Conservation (phyloP, 805 yeast species). For the Myxozyma geophila region DNA sequence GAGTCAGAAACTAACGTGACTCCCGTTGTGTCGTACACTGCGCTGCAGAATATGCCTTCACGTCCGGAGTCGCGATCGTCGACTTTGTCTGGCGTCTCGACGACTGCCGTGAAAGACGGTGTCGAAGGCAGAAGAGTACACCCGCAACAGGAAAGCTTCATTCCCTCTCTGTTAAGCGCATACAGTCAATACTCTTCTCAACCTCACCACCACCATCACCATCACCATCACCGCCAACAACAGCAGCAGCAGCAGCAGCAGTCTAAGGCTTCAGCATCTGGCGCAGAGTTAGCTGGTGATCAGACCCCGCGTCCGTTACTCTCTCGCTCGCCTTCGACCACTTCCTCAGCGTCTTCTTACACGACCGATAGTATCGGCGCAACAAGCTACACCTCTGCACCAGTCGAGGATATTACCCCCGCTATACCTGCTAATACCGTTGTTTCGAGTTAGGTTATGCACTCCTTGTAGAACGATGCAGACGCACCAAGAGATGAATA, state of each 20-base stretch:
- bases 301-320: background rate
- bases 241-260: background rate
- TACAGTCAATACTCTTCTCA: conserved; percentile 2
- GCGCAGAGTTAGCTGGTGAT: background rate
- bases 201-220: conserved; percentile 16
- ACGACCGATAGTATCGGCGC: conserved; percentile 14
- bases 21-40: conserved; percentile 1
- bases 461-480: background rate
- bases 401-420: background rate
- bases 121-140: conserved; percentile 60
- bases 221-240: background rate
- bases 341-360: conserved; percentile 8
- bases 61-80: conserved; percentile 63
- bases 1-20: conserved; percentile 4
- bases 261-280: background rate
- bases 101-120: conserved; percentile 77
- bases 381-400: conserved; percentile 5
- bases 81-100: conserved; percentile 66
- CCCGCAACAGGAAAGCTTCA: conserved; percentile 8
- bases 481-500: background rate
- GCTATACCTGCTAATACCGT: conserved; percentile 1
- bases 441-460: conserved; percentile 1
- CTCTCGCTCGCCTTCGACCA: conserved; percentile 10
- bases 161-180: conserved; percentile 6
- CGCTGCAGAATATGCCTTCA: conserved; percentile 15